Evolutionary conservation across 1,139 yeast species (phyloP).

Genomic region (Candida sanyaensis): DNA sequence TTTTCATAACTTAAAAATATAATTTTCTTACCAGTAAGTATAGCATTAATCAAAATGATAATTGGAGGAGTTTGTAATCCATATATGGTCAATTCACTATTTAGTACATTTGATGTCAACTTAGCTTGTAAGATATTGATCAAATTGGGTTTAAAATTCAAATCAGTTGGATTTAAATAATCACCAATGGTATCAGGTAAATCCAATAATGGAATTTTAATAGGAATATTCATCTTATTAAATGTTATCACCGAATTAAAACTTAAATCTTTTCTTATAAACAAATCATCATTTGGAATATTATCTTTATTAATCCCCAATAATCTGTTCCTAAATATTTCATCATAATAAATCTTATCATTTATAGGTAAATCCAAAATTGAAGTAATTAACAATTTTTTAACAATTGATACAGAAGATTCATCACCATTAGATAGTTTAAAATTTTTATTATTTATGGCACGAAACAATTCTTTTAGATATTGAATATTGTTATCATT

Average conservation of each 20-base stretch:
- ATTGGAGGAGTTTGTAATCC: conserved; percentile 63
- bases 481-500: conserved; percentile 22
- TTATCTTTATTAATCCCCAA: conserved; percentile 31
- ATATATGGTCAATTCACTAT: conserved; percentile 49
- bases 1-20: conserved; percentile 57
- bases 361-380: conserved; percentile 49
- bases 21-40: conserved; percentile 58
- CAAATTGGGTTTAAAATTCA: conserved; percentile 44
- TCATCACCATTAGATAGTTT: conserved; percentile 21
- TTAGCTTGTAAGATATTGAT: conserved; percentile 39
- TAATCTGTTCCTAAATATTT: conserved; percentile 36
- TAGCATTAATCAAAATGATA: conserved; percentile 55
- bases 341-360: conserved; percentile 46
- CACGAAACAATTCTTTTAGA: conserved; percentile 30
- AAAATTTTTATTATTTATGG: conserved; percentile 38
- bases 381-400: conserved; percentile 44
- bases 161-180: conserved; percentile 47
- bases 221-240: conserved; percentile 45
- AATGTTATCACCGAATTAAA: conserved; percentile 41
- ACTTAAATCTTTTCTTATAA: conserved; percentile 46
- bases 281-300: conserved; percentile 30
- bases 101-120: conserved; percentile 28
- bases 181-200: conserved; percentile 48
- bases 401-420: conserved; percentile 30
- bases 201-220: conserved; percentile 43